Base-by-base conservation (phyloP, 1,139 yeast genomes). In the Maudiozyma humilis region DNA sequence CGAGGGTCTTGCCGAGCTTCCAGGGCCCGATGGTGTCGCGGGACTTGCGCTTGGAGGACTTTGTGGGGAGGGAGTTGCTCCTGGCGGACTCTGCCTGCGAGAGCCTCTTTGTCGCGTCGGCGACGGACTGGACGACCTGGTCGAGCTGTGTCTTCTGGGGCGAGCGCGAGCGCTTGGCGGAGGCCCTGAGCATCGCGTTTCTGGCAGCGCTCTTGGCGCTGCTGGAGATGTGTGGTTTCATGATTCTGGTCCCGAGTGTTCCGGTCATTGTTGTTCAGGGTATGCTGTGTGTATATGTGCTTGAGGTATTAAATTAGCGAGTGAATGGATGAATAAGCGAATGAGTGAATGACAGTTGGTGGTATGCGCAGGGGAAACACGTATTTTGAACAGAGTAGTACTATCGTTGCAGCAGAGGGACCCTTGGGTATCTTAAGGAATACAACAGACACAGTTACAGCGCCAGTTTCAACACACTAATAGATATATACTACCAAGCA, bases 1-100 rank as follows among this genome's bases (percentile, higher is more conserved):
- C 94, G 45, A 83, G 65, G 5, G 91, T 82, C 57, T 80, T 77
- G 17, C 93, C 93, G 46, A 83, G 67, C 53, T 75, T 75, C 93
- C 93, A 83, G 8, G 93, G 93, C 2, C 93, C 93, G 15, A 83
- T 68, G 30, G 67, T 66, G 48, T 67, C 65, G 41, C 63, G 51
- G 18, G 59, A 53, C 41, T 53, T 59, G 35, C 63, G 51, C 42
- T 58, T 60, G 23, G 60, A 53, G 3, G 62, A 56, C 46, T 57
- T 55, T 8, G 60, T 57, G 17, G 49, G 47, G 8, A 51, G 50
- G 15, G 30, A 20, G 23, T 35, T 17, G 39, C 53, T 55, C 2
- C 39, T 20, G 15, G 38, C 43, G 2, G 54, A 51, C 17, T 51
- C 52, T 15, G 52, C 42, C 59, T 79, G 84, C 12, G 85, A 77